A percentile compares a stretch with the other conserved stretches of the same genome.
Evolutionary conservation across 805 yeast species (phyloP).

Genomic region (Kodamaea kaohsiungensis): DNA sequence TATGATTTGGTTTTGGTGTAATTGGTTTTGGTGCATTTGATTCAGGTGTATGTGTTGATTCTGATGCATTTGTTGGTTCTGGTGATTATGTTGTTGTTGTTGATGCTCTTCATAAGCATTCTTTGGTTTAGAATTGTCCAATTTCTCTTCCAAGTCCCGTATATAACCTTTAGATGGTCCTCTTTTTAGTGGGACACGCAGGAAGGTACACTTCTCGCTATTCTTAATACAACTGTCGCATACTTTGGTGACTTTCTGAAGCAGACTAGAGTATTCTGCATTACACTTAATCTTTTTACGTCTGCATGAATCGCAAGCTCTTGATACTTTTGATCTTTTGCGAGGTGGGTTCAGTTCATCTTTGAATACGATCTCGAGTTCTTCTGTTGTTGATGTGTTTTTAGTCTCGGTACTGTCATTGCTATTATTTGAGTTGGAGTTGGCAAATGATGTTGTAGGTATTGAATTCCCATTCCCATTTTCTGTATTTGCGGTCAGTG

Average conservation of each 20-base stretch:
- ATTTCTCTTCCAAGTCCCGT: conserved; percentile 42
- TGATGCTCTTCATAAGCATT: conserved; percentile 1
- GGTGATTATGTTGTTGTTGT: neutral
- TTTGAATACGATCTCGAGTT: conserved; percentile 2
- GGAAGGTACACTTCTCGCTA: conserved; percentile 64
- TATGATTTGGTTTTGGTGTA: neutral
- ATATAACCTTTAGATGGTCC: conserved; percentile 78
- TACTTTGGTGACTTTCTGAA: conserved; percentile 48
- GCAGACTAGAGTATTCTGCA: conserved; percentile 49
- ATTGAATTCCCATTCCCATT: neutral
- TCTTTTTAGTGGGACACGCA: conserved; percentile 70
- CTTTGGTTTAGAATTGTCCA: conserved; percentile 19
- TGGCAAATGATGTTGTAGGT: too few species aligned
- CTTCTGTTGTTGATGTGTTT: neutral
- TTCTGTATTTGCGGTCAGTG: neutral
- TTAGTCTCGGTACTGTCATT: neutral
- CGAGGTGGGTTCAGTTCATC: conserved; percentile 32
- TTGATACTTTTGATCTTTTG: conserved; percentile 69
- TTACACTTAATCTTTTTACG: conserved; percentile 73
- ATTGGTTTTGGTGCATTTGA: conserved; percentile 5
- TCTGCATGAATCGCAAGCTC: conserved; percentile 83
- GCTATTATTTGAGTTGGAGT: neutral
- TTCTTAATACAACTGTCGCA: conserved; percentile 67
- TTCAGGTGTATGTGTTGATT: neutral
- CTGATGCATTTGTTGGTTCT: neutral